phyloP scores from a whole-genome alignment of 75 land plant genomes.

The Cupressus sempervirens region DNA sequence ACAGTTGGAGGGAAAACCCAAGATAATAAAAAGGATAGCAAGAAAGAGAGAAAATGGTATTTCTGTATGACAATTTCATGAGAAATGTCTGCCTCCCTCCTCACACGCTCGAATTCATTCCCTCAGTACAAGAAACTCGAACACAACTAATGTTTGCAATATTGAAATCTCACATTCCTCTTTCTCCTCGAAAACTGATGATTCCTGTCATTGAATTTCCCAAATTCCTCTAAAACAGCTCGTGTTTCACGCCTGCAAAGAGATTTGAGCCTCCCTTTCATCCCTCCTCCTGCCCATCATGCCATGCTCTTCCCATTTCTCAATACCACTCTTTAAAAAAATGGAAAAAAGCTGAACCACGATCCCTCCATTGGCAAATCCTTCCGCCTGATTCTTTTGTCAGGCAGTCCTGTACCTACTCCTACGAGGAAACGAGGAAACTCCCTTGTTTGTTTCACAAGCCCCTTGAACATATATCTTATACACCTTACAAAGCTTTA shows the following conservation, averaged over 20 bases:
- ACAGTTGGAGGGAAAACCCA: background rate
- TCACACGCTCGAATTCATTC: background rate
- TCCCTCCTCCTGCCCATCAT: background rate
- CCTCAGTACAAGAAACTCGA: background rate
- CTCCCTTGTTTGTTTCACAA: background rate
- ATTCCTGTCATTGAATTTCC: conserved; percentile 4
- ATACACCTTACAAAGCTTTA: background rate
- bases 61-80: background rate
- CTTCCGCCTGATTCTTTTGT: background rate
- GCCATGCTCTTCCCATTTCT: background rate
- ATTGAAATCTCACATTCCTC: background rate
- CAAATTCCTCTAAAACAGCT: conserved; percentile 13
- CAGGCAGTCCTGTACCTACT: conserved; percentile 10
- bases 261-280: conserved; percentile 7
- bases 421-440: too few species aligned
- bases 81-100: background rate
- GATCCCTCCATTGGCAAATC: background rate
- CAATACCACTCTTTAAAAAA: background rate
- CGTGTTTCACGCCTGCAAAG: conserved; percentile 12
- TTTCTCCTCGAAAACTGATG: conserved; percentile 10
- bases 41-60: background rate
- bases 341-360: background rate
- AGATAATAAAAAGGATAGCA: background rate
- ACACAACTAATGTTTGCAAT: background rate
- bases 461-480: background rate